These are phyloP conservation scores for Pichia rugopelliculosa DNA, from an alignment of 805 yeast genomes.

Conservation along the genomic window DNA sequence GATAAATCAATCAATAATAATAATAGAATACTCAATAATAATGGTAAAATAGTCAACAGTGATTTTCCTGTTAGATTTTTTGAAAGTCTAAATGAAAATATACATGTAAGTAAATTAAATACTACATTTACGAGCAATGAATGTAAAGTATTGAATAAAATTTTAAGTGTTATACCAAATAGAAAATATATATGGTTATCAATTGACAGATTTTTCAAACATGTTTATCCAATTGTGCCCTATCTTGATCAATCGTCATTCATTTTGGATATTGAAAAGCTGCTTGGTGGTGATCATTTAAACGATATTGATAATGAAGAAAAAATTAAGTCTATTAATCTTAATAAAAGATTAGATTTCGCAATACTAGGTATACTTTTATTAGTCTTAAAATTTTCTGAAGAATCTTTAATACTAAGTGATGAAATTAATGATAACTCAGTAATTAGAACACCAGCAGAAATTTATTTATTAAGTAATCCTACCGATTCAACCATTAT, in stretches of 20 bases:
- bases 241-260: slow-evolving; percentile 35
- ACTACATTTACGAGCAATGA: background rate
- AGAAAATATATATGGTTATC: slow-evolving; percentile 39
- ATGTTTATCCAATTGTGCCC: slow-evolving; percentile 42
- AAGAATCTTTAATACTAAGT: slow-evolving; percentile 32
- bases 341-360: slow-evolving; percentile 40
- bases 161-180: slow-evolving; percentile 36
- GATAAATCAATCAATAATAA: no score
- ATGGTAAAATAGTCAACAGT: background rate
- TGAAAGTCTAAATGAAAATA: background rate
- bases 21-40: no score
- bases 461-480: slow-evolving; percentile 33
- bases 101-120: background rate
- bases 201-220: slow-evolving; percentile 36
- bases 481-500: slow-evolving; percentile 41
- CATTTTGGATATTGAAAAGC: slow-evolving; percentile 26
- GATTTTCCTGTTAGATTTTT: background rate
- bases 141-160: slow-evolving; percentile 14
- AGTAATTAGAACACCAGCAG: slow-evolving; percentile 20
- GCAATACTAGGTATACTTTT: slow-evolving; percentile 42
- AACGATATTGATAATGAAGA: slow-evolving; percentile 29
- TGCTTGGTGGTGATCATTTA: slow-evolving; percentile 27
- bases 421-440: slow-evolving; percentile 19
- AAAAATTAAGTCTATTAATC: slow-evolving; percentile 24
- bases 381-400: slow-evolving; percentile 37